A percentile compares a stretch with the other conserved stretches of the same genome.
Evolutionary conservation across 2,329 filamentous ascomycete genomes (phyloP).

Genomic region (Penicillium sp.): DNA sequence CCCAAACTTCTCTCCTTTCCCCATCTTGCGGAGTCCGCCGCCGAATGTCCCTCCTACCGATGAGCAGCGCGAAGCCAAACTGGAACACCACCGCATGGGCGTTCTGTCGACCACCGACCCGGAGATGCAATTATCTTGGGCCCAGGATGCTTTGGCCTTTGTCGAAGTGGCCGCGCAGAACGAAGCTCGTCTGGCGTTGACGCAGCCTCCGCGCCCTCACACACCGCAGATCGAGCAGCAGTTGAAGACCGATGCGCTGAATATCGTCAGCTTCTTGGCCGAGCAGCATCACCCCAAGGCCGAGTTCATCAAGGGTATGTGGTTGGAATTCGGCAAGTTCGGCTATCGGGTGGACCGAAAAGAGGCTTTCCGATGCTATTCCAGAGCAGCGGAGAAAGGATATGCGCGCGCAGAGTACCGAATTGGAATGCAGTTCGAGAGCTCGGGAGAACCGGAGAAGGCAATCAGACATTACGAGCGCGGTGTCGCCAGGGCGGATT

Average conservation of each 20-base stretch:
- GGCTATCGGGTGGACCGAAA: constrained; percentile 87
- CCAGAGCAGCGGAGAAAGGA: constrained; percentile 77
- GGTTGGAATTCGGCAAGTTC: constrained; percentile 97
- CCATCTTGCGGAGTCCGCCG: constrained; percentile 72
- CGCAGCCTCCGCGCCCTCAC: constrained; percentile 61
- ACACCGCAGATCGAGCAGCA: constrained; percentile 90
- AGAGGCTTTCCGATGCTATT: constrained; percentile 86
- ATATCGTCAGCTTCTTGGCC: constrained; percentile 84
- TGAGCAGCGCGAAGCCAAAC: constrained; percentile 85
- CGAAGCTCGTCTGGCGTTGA: constrained; percentile 63
- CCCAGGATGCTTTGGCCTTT: constrained; percentile 85
- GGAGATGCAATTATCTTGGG: constrained; percentile 95
- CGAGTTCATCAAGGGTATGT: constrained; percentile 91
- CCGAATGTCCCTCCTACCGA: constrained; percentile 91
- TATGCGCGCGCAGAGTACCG: constrained; percentile 90
- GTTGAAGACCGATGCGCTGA: constrained; percentile 81
- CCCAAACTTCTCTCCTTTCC: constrained; percentile 88
- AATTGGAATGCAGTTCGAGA: constrained; percentile 98
- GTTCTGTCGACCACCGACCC: constrained; percentile 93
- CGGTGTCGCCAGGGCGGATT: constrained; percentile 77
- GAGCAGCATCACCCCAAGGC: constrained; percentile 91
- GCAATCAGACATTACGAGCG: constrained; percentile 86
- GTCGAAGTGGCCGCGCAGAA: constrained; percentile 81
- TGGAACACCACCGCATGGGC: constrained; percentile 78
- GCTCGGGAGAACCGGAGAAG: constrained; percentile 86